Evolutionary conservation across 345 rosid species (phyloP), one percentile per base, ranked within the genome.

Genomic region (Euclidium syriacum): DNA sequence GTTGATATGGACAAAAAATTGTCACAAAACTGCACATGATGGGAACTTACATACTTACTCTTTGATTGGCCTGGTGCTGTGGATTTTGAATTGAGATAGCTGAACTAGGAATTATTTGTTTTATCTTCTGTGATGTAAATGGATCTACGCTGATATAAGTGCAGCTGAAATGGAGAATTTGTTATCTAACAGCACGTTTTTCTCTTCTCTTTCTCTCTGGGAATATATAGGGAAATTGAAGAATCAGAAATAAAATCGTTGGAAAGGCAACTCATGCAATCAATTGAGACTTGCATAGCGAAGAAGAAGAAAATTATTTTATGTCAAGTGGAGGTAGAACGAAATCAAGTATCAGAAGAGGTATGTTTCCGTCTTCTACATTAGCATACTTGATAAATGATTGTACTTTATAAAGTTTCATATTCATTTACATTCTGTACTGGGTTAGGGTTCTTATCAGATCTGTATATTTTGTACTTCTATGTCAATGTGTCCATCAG

Each of bases 201-300:
- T 15, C 25, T 61, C 7, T 64, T 59, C n/a, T 51, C 16, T 35
- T 27, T 44, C 29, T 67, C 39, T 55, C 26, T 59, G 60, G 54
- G 23, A 63, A 46, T 53, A 29, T 62, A 41, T 74, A 90, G 97
- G 74, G 99, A 90, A 83, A 94, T 94, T 70, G 91, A 85, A 65
- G 99, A 80, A 75, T 70, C 89, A 35, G 99, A 90, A 67, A 79
- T 90, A 78, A 90, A 83, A 78, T 86, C 88, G 2, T 76, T 85
- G 79, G 96, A 90, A 71, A 87, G 96, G 72, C 99, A 90, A 70
- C 70, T 90, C 70, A 83, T 90, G 96, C 99, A 94, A 59, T 90
- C 99, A 27, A 81, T 86, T 59, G 99, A 95, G 79, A 87, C 85
- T 72, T 90, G 92, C 64, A 78, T 86, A 48, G 65, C 79, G 14